A percentile compares a stretch with the other conserved stretches of the same genome.
Conservation (phyloP, 805 yeast species). For the Wickerhamiella domercqiae region DNA sequence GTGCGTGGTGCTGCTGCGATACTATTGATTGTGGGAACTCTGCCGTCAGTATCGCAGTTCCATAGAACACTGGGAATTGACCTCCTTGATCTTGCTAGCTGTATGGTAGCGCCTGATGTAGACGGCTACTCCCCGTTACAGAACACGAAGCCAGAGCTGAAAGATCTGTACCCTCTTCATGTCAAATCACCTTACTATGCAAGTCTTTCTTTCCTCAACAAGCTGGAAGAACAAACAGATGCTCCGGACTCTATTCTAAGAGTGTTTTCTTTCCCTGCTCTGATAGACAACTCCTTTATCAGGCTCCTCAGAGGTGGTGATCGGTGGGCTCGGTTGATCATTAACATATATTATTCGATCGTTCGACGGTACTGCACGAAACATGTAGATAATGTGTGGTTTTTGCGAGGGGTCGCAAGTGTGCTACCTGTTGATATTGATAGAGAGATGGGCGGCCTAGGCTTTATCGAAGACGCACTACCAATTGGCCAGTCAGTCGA, state of each 20-base stretch:
- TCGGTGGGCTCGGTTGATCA: slow-evolving; percentile 73
- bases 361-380: slow-evolving; percentile 70
- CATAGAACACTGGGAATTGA: slow-evolving; percentile 69
- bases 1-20: slow-evolving; percentile 96
- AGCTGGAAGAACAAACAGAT: slow-evolving; percentile 58
- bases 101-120: slow-evolving; percentile 2
- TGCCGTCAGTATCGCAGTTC: slow-evolving; percentile 52
- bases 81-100: slow-evolving; percentile 73
- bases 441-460: slow-evolving; percentile 51
- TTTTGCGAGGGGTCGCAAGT: slow-evolving; percentile 76
- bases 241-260: slow-evolving; percentile 76
- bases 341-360: slow-evolving; percentile 74
- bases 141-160: slow-evolving; percentile 75
- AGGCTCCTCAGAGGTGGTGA: slow-evolving; percentile 74
- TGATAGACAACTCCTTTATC: slow-evolving; percentile 66
- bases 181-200: slow-evolving; percentile 71
- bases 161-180: slow-evolving; percentile 76
- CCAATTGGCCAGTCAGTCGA: slow-evolving; percentile 21
- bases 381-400: slow-evolving; percentile 86
- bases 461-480: slow-evolving; percentile 29
- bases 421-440: slow-evolving; percentile 88
- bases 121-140: slow-evolving; percentile 20
- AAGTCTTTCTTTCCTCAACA: slow-evolving; percentile 76
- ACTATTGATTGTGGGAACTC: slow-evolving; percentile 90
- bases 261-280: slow-evolving; percentile 85